phyloP scores from a whole-genome alignment of 192 early-diverging fungal species.

The Dissophora globulifera region DNA sequence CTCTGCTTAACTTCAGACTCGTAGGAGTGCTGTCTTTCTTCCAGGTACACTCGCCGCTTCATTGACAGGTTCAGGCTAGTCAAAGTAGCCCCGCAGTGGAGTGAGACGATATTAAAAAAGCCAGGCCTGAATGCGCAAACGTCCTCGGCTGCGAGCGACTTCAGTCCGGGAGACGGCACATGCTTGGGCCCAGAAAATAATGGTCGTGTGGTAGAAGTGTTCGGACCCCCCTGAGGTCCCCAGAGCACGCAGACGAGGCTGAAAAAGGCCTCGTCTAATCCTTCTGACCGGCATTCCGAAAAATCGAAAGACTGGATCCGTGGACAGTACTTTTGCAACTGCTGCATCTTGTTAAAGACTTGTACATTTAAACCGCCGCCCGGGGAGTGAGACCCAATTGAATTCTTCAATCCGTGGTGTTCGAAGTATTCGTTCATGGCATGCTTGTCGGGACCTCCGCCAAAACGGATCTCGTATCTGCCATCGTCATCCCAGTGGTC shows the following conservation, averaged over 20 bases:
- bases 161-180: background rate
- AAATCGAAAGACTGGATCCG: slow-evolving; percentile 38
- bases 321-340: slow-evolving; percentile 18
- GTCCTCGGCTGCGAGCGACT: background rate
- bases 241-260: slow-evolving; percentile 18
- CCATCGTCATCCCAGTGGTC: background rate
- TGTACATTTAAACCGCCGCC: background rate
- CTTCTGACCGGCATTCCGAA: slow-evolving; percentile 13
- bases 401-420: too few species aligned
- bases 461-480: background rate
- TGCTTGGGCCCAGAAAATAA: background rate
- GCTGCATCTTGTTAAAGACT: slow-evolving; percentile 3
- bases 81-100: slow-evolving; percentile 7
- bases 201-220: background rate
- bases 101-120: slow-evolving; percentile 8
- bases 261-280: slow-evolving; percentile 7
- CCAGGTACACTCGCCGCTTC: background rate
- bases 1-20: background rate
- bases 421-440: too few species aligned
- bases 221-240: background rate
- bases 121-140: background rate
- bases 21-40: background rate
- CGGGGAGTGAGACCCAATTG: background rate
- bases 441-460: too few species aligned
- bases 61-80: slow-evolving; percentile 18